Evolutionary conservation across 805 yeast genomes (phyloP), one percentile per base, ranked within the genome.

Genomic region (Hanseniaspora singularis): DNA sequence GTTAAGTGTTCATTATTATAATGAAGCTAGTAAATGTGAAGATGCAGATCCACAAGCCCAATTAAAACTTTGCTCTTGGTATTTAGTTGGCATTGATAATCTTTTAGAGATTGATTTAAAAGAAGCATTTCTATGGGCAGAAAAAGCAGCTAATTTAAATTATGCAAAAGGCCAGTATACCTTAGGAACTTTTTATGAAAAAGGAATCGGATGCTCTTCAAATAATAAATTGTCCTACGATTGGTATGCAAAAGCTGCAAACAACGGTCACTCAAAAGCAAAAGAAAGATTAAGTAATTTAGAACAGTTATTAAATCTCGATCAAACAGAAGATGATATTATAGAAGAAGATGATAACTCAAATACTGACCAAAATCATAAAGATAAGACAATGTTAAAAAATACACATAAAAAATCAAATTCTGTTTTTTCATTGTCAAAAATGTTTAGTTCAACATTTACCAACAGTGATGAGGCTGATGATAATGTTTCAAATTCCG

Each of bases 21-120:
- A 95, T 0, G 78, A 82, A 52, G 95, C 95, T 0, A 96, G 97
- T 0, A 61, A 79, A 26, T 79, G 79, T 3, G 12, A 12, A 15
- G 7, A 30, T 23, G 96, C 95, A 6, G 95, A 92, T 61, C 73
- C 94, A 1, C 78, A 74, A 40, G 80, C 95, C 10, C 92, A 89
- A 95, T 69, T 89, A 57, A 88, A 95, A 1, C 69, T 89, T 67
- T 88, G 96, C 62, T 96, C 96, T 1, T 92, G 97, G 96, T 92
- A 89, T 60, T 69, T 89, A 62, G 81, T 86, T 23, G 98, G 98
- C 0, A 79, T 84, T 28, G 88, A 82, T 28, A 88, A 92, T n/a
- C 74, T 74, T 38, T 70, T 92, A 55, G 79, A 78, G 8, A 74
- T 74, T 52, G 89, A 88, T 61, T 82, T 80, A 46, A 73, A 66